Evolutionary conservation across 225 moss, liverwort and hornwort species (phyloP).

Genomic region (Physcomitrellopsis africana): DNA sequence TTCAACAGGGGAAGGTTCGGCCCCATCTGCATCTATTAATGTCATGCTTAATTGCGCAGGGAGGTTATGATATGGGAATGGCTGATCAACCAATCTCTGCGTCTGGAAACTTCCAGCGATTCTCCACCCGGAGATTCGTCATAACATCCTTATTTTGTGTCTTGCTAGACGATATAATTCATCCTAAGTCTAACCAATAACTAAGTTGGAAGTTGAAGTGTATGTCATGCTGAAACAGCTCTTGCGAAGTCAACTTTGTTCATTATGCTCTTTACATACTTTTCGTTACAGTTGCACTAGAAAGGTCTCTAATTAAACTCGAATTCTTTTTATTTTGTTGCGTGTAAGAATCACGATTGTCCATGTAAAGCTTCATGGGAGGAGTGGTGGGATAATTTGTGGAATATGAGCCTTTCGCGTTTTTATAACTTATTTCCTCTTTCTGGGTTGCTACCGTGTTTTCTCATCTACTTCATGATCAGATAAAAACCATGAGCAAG

Average conservation of each 20-base stretch:
- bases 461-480: conserved; percentile 24
- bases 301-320: not conserved
- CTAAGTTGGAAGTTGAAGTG: conserved; percentile 14
- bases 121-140: no score
- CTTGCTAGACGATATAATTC: not conserved
- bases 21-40: not conserved
- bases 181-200: conserved; percentile 7
- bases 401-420: not conserved
- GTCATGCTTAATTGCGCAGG: not conserved
- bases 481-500: conserved; percentile 73
- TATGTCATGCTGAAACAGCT: conserved; percentile 2
- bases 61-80: no score
- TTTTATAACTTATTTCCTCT: not conserved
- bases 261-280: not conserved
- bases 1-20: conserved; percentile 73
- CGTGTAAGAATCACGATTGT: conserved; percentile 5
- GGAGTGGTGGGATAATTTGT: not conserved
- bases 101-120: no score
- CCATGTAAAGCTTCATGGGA: not conserved
- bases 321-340: not conserved
- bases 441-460: conserved; percentile 13
- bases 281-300: not conserved
- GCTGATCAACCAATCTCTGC: no score
- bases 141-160: not conserved
- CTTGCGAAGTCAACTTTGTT: conserved; percentile 15